Evolutionary conservation across 257 asterid species (phyloP).

Genomic region (Capsicum chinense): DNA sequence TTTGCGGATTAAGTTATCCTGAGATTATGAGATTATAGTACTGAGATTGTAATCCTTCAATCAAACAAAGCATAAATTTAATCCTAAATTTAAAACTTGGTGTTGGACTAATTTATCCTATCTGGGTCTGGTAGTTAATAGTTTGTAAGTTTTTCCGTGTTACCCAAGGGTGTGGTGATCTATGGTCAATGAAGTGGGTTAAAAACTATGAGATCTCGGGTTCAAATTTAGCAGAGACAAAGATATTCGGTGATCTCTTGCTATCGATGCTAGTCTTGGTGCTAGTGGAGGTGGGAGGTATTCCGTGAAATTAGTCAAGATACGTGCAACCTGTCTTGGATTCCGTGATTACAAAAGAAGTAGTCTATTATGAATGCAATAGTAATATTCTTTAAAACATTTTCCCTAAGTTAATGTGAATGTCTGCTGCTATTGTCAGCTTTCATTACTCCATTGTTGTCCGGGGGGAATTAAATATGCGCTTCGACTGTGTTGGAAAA

Average conservation of each 20-base stretch:
- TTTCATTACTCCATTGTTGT: not conserved
- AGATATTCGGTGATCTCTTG: not conserved
- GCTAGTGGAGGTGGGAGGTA: not conserved
- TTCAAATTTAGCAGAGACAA: not conserved
- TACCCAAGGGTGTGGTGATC: not conserved
- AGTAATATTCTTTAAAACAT: constrained; percentile 7
- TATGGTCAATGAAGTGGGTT: not conserved
- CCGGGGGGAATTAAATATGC: not conserved
- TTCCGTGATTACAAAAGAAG: not conserved
- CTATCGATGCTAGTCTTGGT: not conserved
- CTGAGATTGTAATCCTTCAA: too few relatives aligned
- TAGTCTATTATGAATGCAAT: not conserved
- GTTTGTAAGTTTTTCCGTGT: not conserved
- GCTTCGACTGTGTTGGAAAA: not conserved
- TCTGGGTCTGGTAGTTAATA: not conserved
- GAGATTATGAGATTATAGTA: too few relatives aligned
- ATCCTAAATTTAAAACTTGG: too few relatives aligned
- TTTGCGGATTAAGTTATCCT: too few relatives aligned
- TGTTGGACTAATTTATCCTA: too few relatives aligned
- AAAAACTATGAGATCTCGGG: not conserved
- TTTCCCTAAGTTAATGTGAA: not conserved
- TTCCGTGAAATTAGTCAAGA: not conserved
- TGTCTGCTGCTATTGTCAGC: not conserved
- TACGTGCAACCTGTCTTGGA: not conserved
- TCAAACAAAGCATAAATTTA: too few relatives aligned